phyloP scores from a whole-genome alignment of 352 stramenopile species.

The Pythium dissotocum region DNA sequence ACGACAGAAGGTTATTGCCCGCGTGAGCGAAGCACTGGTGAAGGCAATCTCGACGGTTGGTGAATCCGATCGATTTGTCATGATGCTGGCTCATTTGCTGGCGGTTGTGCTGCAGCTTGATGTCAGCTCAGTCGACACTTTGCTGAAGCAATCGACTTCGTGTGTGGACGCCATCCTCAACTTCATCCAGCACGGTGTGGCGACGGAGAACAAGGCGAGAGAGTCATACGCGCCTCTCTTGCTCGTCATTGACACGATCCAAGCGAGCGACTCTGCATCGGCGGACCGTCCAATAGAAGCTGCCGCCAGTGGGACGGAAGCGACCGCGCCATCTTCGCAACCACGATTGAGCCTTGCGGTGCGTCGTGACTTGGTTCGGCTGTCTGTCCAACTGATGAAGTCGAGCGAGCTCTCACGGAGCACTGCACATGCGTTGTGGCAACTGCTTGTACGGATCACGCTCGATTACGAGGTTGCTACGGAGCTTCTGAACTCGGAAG shows the following conservation, averaged over 20 bases:
- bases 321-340: neutral
- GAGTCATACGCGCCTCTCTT: constrained; percentile 59
- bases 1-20: constrained; percentile 47
- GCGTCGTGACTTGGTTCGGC: constrained; percentile 17
- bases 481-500: constrained; percentile 43
- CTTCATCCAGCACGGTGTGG: constrained; percentile 31
- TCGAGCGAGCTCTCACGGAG: constrained; percentile 27
- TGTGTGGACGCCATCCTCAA: constrained; percentile 53
- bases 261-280: constrained; percentile 12
- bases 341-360: constrained; percentile 19
- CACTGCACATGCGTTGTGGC: constrained; percentile 68
- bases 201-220: constrained; percentile 21
- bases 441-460: constrained; percentile 68
- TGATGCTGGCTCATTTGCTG: constrained; percentile 64
- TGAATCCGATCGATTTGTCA: constrained; percentile 38
- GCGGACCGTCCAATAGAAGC: neutral
- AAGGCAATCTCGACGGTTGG: constrained; percentile 35
- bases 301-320: neutral
- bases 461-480: constrained; percentile 73
- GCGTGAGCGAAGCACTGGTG: constrained; percentile 52
- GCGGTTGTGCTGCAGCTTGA: constrained; percentile 73
- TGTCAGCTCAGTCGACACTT: constrained; percentile 34
- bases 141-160: constrained; percentile 34
- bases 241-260: constrained; percentile 64
- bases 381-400: constrained; percentile 26